Base-by-base conservation (phyloP, 768 basidiomycete genomes). In the Tylopilus plumbeoviolaceoides region DNA sequence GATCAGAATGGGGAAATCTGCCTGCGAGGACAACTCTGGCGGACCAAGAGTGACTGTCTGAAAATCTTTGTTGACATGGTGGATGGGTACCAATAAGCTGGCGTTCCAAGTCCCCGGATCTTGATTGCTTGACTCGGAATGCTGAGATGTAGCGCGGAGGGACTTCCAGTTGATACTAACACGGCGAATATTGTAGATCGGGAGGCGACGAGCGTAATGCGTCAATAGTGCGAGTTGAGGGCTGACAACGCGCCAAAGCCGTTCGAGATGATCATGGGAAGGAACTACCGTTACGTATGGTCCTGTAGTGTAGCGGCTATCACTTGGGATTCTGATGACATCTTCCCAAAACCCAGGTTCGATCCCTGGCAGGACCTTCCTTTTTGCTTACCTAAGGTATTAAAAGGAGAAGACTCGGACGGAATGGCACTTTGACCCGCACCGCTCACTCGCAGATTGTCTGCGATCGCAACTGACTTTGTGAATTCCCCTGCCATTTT, bases 401-500 rank as follows among this genome's bases (percentile, higher is more conserved):
- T 3, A 51, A 50, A 17, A 21, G 10, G 17, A 45, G 6, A 12
- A 3, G 18, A 17, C 21, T 43, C 3, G 44, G 27, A 2, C 18
- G 7, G 3, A 4, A 40, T 14, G 25, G 28, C n/a, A 14, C 5
- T 9, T 51, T 38, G 51, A 44, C 36, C 35, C 39, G 21, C 39
- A 53, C 48, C 47, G 30, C 53, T 55, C 52, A 47, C 44, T 61
- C 54, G 63, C 65, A 57, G 60, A 60, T 47, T 43, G 63, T 63
- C 58, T 66, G 66, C 66, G 64, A 57, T 55, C 56, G 48, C 51
- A 21, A 56, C 51, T 2, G 18, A 63, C 40, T 7, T 23, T 48
- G 48, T 33, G 51, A 30, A 36, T 27, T 50, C 50, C 42, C 54
- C 55, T 61, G 54, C 47, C 51, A 44, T 86, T 89, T 78, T 87